Percentiles rank a stretch among this genome's conserved stretches.
These are phyloP conservation scores for Puccinia coronata DNA, from an alignment of 1,284 basidiomycete species.

Conservation along the genomic window DNA sequence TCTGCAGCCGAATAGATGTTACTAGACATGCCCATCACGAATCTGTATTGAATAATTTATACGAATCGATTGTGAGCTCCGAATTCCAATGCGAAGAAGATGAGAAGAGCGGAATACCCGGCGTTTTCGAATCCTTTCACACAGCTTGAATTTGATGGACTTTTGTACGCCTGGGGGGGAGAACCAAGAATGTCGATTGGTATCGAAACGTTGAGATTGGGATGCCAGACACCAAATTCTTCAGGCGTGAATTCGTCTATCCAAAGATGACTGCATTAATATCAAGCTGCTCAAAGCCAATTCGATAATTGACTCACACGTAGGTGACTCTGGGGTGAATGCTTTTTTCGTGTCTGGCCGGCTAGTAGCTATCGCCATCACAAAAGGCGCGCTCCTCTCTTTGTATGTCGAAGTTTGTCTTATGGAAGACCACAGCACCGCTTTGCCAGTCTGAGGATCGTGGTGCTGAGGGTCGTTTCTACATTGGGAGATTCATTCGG, in stretches of 20 bases:
- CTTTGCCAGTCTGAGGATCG: conserved; percentile 25
- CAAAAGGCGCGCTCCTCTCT: conserved; percentile 28
- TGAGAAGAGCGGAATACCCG: conserved; percentile 1
- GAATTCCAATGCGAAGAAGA: not conserved
- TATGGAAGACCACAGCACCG: conserved; percentile 45
- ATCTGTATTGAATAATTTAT: not conserved
- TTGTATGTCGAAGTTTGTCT: conserved; percentile 24
- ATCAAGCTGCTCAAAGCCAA: not conserved
- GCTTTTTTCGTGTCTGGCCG: conserved; percentile 30
- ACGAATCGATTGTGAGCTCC: not conserved
- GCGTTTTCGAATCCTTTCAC: conserved; percentile 40
- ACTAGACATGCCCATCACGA: conserved; percentile 47
- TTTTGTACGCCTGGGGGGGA: conserved; percentile 12
- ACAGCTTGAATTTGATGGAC: conserved; percentile 11
- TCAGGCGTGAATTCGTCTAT: conserved; percentile 43
- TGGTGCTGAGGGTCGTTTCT: conserved; percentile 7
- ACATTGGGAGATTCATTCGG: not conserved
- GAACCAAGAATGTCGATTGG: conserved; percentile 44
- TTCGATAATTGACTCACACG: not conserved
- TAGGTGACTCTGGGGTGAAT: conserved; percentile 28
- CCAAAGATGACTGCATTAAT: not conserved
- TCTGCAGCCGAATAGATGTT: conserved; percentile 35
- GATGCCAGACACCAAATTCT: conserved; percentile 48
- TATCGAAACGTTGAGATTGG: conserved; percentile 29
- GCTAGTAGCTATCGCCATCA: conserved; percentile 35